Base-by-base conservation (phyloP, 352 stramenopile species). In the Phytophthora palmivora region DNA sequence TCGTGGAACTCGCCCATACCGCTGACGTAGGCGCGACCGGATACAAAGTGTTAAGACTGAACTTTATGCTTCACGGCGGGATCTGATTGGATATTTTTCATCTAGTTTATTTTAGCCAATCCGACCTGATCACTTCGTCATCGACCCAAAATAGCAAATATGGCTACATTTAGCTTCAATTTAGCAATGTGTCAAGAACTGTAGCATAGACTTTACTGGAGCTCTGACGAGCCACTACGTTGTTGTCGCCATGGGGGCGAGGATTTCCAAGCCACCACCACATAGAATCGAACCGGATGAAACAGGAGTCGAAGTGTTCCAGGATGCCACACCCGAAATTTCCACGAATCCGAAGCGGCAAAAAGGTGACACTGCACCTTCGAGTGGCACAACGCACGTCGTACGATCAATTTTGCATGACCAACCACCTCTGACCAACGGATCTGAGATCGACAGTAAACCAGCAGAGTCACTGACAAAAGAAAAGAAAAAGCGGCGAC, bases 241-340 rank as follows among this genome's bases (percentile, higher is more conserved):
- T 58, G 34, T 16, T 43, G 33, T n/a, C 39, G 56, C 41, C 21
- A 89, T 91, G 82, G 79, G 82, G 39, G 73, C 57, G 10, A 74
- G 53, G 58, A 77, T 61, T 72, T 91, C 78, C 68, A 91, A 91
- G 72, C 78, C 70, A 38, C 70, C 67, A 55, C 75, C 70, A 30
- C 58, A 18, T 21, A 43, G 43, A 30, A 59, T 69, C 36, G 44
- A 72, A 26, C 33, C 58, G 33, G 59, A 72, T 16, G 50, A 15
- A 16, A 53, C 64, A 34, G 64, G 26, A 26, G 64, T 72, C 3
- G 64, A 72, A 39, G 15, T 72, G 24, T 72, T 72, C 30, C 16
- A 64, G 33, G 51, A 69, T 14, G 3, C 51, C 6, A 18, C 52
- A 2, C 21, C 52, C 8, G 39, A 73, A 19, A 19, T 36, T 21